phyloP scores from a whole-genome alignment of 352 stramenopile genomes.

The Phytopythium vexans region DNA sequence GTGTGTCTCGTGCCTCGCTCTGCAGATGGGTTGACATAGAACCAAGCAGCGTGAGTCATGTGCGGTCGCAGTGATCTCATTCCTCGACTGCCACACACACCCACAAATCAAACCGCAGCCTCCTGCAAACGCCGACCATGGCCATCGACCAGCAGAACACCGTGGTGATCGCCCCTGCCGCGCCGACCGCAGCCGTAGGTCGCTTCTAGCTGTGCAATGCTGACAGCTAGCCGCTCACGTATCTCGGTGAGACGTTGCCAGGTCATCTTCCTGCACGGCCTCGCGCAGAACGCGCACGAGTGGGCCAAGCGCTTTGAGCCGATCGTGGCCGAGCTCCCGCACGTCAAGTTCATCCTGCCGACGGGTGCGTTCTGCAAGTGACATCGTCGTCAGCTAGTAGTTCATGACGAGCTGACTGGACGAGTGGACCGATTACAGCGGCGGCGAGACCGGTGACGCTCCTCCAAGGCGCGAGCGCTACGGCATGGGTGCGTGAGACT shows the following conservation, averaged over 20 bases:
- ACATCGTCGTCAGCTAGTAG: not conserved
- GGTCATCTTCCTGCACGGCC: conserved; percentile 83
- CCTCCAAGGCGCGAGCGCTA: conserved; percentile 94
- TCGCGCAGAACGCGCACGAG: conserved; percentile 89
- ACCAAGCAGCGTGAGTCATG: no score
- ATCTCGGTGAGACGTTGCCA: no score
- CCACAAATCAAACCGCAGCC: no score
- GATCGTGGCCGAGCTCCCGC: conserved; percentile 46
- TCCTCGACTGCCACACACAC: no score
- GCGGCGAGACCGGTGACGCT: conserved; percentile 90
- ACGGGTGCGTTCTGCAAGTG: conserved; percentile 24
- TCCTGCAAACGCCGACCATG: conserved; percentile 1
- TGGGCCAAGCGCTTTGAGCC: conserved; percentile 55
- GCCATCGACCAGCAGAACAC: conserved; percentile 25
- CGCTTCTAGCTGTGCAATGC: no score
- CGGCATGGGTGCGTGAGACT: conserved; percentile 69
- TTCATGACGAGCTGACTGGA: not conserved
- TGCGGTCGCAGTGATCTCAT: no score
- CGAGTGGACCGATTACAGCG: conserved; percentile 27
- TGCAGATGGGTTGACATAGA: no score
- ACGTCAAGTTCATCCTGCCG: conserved; percentile 77
- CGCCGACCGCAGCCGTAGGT: conserved; percentile 23
- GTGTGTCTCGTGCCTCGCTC: no score
- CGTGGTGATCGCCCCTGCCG: conserved; percentile 21
- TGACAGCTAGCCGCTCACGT: no score